Base-by-base conservation (phyloP, 345 rosid species). In the Schrenkiella parvula region DNA sequence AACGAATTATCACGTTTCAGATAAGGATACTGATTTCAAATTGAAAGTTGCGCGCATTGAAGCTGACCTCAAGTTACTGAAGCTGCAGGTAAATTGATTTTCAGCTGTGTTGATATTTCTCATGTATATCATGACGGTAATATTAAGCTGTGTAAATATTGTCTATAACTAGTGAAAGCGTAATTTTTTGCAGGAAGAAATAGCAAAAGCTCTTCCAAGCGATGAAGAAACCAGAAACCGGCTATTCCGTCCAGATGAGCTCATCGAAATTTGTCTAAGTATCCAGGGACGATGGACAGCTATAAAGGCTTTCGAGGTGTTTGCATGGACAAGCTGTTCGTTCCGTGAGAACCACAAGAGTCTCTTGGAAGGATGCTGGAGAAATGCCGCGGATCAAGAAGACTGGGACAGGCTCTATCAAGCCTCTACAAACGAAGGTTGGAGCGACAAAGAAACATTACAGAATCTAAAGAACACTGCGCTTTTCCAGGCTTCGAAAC, bases 341-440 rank as follows among this genome's bases (percentile, higher is more conserved):
- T 95, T 89, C 65, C 83, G 88, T 7, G 82, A 83, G 79, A 86
- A 83, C 79, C 87, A 91, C 66, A 82, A 71, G 68, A 82, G 66
- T 77, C 96, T 91, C 31, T 72, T 95, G 74, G 92, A 86, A 70
- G 88, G 87, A 50, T 89, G 98, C 90, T 91, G 98, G 97, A 91
- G 83, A 81, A 88, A 87, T 6, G 93, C 93, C 0, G 93, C 87
- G 0, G 87, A 89, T 42, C 90, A 74, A 75, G 95, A 91, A 10
- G 88, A 87, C 42, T 95, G 99, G 98, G 87, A 85, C 9, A 66
- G 81, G 60, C 88, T 87, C 46, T 78, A 85, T 70, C 80, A 85
- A 82, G 88, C 95, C 19, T 84, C 82, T 2, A 42, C 38, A 0
- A 72, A 76, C 0, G 89, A 95, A 83, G 99, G 98, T 14, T 91